Evolutionary conservation across 805 yeast species (phyloP), one percentile per base, ranked within the genome.

Genomic region (Candida chauliodis): DNA sequence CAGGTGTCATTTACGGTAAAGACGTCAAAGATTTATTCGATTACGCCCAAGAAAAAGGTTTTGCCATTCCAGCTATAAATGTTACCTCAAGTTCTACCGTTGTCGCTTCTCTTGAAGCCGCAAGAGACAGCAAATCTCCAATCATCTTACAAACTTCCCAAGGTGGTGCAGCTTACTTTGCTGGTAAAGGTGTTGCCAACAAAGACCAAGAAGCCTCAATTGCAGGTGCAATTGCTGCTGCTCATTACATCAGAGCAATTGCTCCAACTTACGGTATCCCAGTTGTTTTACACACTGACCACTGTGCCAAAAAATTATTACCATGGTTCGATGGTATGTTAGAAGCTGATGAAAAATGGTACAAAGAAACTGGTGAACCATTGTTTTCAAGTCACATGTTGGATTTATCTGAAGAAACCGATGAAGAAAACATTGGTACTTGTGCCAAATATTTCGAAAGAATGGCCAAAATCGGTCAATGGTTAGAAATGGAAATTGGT

Each of bases 401-500:
- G 67, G 99, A 93, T 71, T 73, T 93, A 57, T 88, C 96, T 43
- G 99, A 93, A 76, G 98, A 93, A 78, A 53, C 85, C 48, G 97
- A 93, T 68, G 95, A 88, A 50, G 95, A 85, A 75, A 93, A 93
- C 85, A 91, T 93, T 57, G 81, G 79, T 49, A 84, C 86, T 51
- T 90, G 97, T 79, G 95, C 71, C 70, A 83, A 87, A 74, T 93
- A 93, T 81, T 91, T 93, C 75, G 76, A 76, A 69, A 87, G 95
- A 74, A 88, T 87, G 81, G 73, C 95, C 67, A 88, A 85, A 75
- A 76, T 91, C 80, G 76, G 79, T 74, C 98, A 91, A 77, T 93
- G 93, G 93, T 81, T 93, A 66, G 99, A 93, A 80, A 93, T 93
- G 99, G 99, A 93, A 79, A 93, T 93, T 66, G 99, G 99, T 81